phyloP scores from a whole-genome alignment of 1,284 basidiomycete species.

The Apiotrichum montevideense region DNA sequence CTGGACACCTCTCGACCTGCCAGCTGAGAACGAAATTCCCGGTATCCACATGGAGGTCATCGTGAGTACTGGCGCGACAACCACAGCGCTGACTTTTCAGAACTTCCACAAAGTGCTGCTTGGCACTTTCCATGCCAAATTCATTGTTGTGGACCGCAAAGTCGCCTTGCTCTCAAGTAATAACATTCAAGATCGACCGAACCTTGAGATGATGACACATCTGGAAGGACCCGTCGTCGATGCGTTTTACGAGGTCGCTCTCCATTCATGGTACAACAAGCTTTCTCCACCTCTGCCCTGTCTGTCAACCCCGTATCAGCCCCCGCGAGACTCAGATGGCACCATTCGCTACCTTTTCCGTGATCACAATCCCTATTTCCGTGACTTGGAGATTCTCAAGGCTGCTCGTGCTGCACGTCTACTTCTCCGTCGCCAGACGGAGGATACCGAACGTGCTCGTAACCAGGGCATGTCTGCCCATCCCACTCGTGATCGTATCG shows the following conservation, averaged over 20 bases:
- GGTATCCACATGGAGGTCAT: constrained; percentile 61
- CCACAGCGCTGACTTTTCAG: constrained; percentile 8
- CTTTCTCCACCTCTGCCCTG: constrained; percentile 27
- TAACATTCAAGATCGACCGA: constrained; percentile 58
- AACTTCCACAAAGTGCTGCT: constrained; percentile 54
- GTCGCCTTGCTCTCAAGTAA: constrained; percentile 66
- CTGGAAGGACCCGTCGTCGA: constrained; percentile 64
- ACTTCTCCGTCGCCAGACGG: constrained; percentile 44
- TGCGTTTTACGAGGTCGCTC: constrained; percentile 63
- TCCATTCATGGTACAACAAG: constrained; percentile 54
- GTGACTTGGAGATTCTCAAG: constrained; percentile 50
- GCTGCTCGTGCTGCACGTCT: constrained; percentile 49
- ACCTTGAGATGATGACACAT: constrained; percentile 62
- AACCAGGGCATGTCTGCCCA: constrained; percentile 12
- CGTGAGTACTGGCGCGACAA: constrained; percentile 25
- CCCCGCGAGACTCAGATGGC: constrained; percentile 38
- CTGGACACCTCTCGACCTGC: constrained; percentile 57
- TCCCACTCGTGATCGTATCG: constrained; percentile 21
- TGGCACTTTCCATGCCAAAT: constrained; percentile 74
- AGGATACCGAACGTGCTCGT: constrained; percentile 28
- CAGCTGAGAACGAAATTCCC: constrained; percentile 55
- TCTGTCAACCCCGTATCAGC: constrained; percentile 45
- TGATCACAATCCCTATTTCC: constrained; percentile 52
- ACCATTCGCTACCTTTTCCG: constrained; percentile 50
- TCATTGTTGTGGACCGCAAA: constrained; percentile 66